phyloP scores from a whole-genome alignment of 2,329 filamentous ascomycete species.

The Fusarium sp. region DNA sequence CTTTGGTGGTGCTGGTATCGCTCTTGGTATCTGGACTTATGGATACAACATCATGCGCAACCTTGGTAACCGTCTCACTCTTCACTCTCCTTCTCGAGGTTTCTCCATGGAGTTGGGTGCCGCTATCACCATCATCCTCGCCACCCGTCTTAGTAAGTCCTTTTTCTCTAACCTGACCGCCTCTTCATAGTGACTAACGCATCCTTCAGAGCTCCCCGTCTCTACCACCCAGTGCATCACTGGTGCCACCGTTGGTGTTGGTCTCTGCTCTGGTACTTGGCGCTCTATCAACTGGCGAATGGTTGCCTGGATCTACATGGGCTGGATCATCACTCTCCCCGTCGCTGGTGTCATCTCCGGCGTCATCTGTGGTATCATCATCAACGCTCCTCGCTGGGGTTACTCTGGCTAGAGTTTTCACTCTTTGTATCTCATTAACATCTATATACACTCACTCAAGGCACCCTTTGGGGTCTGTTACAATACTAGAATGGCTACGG shows the following conservation, averaged over 20 bases:
- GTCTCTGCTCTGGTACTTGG: constrained; percentile 68
- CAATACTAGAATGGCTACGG: constrained; percentile 2
- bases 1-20: constrained; percentile 62
- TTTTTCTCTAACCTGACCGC: accelerated
- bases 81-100: constrained; percentile 68
- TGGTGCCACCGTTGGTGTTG: constrained; percentile 70
- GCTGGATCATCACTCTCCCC: constrained; percentile 71
- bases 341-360: constrained; percentile 66
- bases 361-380: constrained; percentile 68
- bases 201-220: constrained; percentile 61
- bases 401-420: constrained; percentile 17
- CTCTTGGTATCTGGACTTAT: constrained; percentile 69
- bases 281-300: constrained; percentile 71
- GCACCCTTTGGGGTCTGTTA: neutral
- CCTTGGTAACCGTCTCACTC: constrained; percentile 69
- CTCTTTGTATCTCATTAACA: neutral
- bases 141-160: constrained; percentile 64
- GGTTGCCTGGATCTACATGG: constrained; percentile 67
- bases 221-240: constrained; percentile 74
- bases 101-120: constrained; percentile 70
- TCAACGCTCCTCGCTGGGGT: constrained; percentile 67
- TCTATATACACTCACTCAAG: neutral
- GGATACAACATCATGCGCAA: constrained; percentile 74
- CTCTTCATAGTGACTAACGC: neutral
- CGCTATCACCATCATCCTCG: constrained; percentile 69